Evolutionary conservation across 768 basidiomycete genomes (phyloP).

Genomic region (Xerocomus brunneocitrinus): DNA sequence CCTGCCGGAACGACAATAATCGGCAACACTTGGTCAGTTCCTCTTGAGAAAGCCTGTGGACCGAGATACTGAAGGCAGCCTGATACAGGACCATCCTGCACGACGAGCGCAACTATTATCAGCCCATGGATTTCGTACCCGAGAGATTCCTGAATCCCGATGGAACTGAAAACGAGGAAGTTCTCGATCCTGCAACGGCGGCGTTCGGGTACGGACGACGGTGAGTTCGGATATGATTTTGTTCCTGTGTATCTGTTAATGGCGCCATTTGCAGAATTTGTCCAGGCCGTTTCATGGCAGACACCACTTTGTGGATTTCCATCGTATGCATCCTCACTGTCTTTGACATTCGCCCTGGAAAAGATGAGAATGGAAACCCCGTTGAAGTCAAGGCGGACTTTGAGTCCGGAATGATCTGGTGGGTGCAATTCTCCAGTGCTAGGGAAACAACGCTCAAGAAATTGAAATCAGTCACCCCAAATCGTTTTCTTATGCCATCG

Average conservation of each 20-base stretch:
- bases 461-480: constrained; percentile 26
- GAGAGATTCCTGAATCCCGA: constrained; percentile 37
- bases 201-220: constrained; percentile 38
- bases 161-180: constrained; percentile 30
- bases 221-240: constrained; percentile 7
- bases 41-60: neutral
- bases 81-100: constrained; percentile 35
- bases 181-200: constrained; percentile 28
- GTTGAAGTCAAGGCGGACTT: constrained; percentile 21
- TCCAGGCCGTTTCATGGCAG: constrained; percentile 43
- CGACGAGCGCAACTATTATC: constrained; percentile 32
- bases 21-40: constrained; percentile 51
- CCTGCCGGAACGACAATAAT: constrained; percentile 46
- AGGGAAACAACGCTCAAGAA: neutral
- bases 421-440: neutral
- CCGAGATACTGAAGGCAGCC: constrained; percentile 4
- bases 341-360: constrained; percentile 23
- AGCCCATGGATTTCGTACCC: constrained; percentile 34
- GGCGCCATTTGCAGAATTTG: constrained; percentile 28
- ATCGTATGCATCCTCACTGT: constrained; percentile 29
- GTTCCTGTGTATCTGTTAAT: neutral
- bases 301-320: constrained; percentile 36
- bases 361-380: constrained; percentile 15
- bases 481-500: constrained; percentile 27
- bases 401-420: constrained; percentile 31